A percentile compares a stretch with the other conserved stretches of the same genome.
Conservation (phyloP, 2,329 filamentous ascomycete genomes). For the Aspergillus sp. region DNA sequence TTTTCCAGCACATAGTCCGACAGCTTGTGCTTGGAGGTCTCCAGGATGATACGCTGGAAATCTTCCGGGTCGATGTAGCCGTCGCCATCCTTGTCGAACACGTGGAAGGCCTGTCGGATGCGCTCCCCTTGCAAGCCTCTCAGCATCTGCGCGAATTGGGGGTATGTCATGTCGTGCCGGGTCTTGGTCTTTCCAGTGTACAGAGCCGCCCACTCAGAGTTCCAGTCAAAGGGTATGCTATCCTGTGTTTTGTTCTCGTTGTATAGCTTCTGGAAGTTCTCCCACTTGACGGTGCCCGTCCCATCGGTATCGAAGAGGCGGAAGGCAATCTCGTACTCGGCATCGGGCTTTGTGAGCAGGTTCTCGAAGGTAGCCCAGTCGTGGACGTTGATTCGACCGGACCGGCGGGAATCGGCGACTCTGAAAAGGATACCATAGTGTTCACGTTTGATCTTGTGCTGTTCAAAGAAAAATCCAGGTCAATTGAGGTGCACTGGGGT, state of each 20-base stretch:
- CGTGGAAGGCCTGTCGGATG: slow-evolving; percentile 90
- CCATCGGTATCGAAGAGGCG: slow-evolving; percentile 88
- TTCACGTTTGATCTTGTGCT: slow-evolving; percentile 98
- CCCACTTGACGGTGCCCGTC: slow-evolving; percentile 82
- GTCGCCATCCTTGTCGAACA: slow-evolving; percentile 86
- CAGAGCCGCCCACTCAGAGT: slow-evolving; percentile 91
- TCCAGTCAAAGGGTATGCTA: slow-evolving; percentile 93
- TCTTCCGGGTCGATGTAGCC: slow-evolving; percentile 95
- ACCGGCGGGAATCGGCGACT: slow-evolving; percentile 77
- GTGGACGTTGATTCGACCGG: slow-evolving; percentile 71
- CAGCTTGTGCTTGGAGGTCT: slow-evolving; percentile 92
- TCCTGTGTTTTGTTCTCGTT: slow-evolving; percentile 83
- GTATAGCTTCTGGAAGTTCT: slow-evolving; percentile 81
- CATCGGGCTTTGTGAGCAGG: slow-evolving; percentile 87
- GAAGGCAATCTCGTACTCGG: slow-evolving; percentile 98
- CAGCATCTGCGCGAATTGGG: slow-evolving; percentile 97
- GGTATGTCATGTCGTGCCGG: slow-evolving; percentile 89
- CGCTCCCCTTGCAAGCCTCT: slow-evolving; percentile 93
- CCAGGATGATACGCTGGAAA: slow-evolving; percentile 93
- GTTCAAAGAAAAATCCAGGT: slow-evolving; percentile 19
- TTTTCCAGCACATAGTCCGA: slow-evolving; percentile 94
- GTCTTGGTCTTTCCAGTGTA: slow-evolving; percentile 88
- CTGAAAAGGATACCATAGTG: slow-evolving; percentile 93
- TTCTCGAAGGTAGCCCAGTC: slow-evolving; percentile 97
- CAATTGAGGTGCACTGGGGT: no score